These are phyloP conservation scores for Ophiosphaerella narmari DNA, from an alignment of 2,329 filamentous ascomycete species.

Conservation along the genomic window DNA sequence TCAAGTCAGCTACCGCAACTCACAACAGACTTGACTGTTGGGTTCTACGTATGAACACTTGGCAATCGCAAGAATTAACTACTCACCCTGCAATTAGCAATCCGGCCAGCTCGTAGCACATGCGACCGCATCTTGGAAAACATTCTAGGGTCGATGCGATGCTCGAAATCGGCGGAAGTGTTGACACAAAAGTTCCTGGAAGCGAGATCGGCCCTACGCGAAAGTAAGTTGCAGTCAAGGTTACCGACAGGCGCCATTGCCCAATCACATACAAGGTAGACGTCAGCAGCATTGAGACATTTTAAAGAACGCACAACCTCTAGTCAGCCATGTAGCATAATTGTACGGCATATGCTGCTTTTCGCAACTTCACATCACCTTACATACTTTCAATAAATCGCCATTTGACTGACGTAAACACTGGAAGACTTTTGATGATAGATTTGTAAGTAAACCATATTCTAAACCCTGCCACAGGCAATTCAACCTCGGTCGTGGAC, in stretches of 20 bases:
- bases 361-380: no score
- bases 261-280: constrained; percentile 30
- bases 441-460: no score
- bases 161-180: constrained; percentile 14
- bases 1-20: background rate
- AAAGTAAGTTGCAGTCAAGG: constrained; percentile 7
- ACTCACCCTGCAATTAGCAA: constrained; percentile 41
- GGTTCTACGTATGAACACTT: background rate
- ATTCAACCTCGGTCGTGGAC: background rate
- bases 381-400: no score
- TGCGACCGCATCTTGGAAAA: constrained; percentile 41
- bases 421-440: no score
- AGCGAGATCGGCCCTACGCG: constrained; percentile 35
- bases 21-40: background rate
- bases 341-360: no score
- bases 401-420: no score
- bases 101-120: constrained; percentile 36
- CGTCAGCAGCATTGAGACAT: constrained; percentile 14
- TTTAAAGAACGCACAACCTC: no score
- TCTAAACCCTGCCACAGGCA: no score
- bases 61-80: constrained; percentile 3
- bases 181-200: constrained; percentile 30
- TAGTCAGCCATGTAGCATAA: no score
- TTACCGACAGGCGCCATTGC: constrained; percentile 4
- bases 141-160: constrained; percentile 23